These are phyloP conservation scores for Adansonia rubrostipa DNA, from an alignment of 441 rosid species.

Conservation along the genomic window DNA sequence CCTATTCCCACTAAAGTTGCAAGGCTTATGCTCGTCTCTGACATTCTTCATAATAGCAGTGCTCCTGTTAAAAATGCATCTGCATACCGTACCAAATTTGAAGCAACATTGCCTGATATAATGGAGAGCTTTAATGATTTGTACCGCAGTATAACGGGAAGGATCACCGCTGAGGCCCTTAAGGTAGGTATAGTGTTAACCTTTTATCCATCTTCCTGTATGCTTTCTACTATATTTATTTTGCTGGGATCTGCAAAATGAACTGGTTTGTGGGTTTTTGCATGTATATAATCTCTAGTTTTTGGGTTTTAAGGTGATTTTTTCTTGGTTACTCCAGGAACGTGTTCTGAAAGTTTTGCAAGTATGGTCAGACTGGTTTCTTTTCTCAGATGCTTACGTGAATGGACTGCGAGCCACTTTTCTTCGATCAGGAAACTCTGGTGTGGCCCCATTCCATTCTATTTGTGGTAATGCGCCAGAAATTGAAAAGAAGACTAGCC, in stretches of 20 bases:
- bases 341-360: slow-evolving; percentile 96
- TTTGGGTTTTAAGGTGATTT: slow-evolving; percentile 7
- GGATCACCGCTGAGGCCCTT: slow-evolving; percentile 98
- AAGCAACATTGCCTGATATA: slow-evolving; percentile 87
- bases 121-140: slow-evolving; percentile 99
- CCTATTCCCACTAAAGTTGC: slow-evolving; percentile 99
- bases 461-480: slow-evolving; percentile 87
- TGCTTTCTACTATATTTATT: slow-evolving; percentile 24
- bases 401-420: slow-evolving; percentile 94
- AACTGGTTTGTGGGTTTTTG: slow-evolving; percentile 6
- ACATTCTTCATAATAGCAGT: slow-evolving; percentile 96
- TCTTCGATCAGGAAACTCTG: slow-evolving; percentile 88
- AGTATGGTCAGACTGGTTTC: slow-evolving; percentile 99
- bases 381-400: slow-evolving; percentile 98
- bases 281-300: slow-evolving; percentile 22
- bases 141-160: slow-evolving; percentile 92
- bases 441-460: slow-evolving; percentile 86
- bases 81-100: slow-evolving; percentile 98
- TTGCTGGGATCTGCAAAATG: slow-evolving; percentile 17
- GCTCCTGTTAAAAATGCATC: slow-evolving; percentile 99
- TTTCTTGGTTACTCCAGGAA: slow-evolving; percentile 58
- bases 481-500: slow-evolving; percentile 62
- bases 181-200: slow-evolving; percentile 54
- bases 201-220: not conserved
- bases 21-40: slow-evolving; percentile 99